Percentiles rank a stretch among this genome's conserved stretches.
These are phyloP conservation scores for Aspergillus bridgeri DNA, from an alignment of 495 filamentous ascomycete genomes.

Conservation along the genomic window DNA sequence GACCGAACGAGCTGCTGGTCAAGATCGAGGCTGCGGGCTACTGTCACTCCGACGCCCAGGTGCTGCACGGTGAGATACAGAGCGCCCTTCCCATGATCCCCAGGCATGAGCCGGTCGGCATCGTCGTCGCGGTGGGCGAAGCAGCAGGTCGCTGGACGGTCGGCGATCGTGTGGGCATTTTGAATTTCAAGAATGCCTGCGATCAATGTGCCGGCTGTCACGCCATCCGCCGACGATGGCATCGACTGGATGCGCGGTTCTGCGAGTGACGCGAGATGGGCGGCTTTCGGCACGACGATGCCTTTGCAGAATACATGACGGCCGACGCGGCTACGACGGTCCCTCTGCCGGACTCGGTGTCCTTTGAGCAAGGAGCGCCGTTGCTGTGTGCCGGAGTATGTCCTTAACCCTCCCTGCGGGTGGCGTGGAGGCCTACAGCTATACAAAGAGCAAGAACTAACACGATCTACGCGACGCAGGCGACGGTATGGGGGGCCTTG, in stretches of 20 bases:
- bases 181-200: slow-evolving; percentile 13
- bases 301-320: slow-evolving; percentile 32
- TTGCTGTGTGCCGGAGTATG: slow-evolving; percentile 36
- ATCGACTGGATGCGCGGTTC: slow-evolving; percentile 6
- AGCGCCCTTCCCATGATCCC: slow-evolving; percentile 46
- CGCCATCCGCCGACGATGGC: not conserved
- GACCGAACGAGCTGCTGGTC: slow-evolving; percentile 51
- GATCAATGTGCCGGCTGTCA: slow-evolving; percentile 2
- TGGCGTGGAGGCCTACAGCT: not conserved
- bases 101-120: slow-evolving; percentile 58
- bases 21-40: slow-evolving; percentile 55
- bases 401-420: not conserved
- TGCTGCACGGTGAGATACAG: slow-evolving; percentile 39
- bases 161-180: slow-evolving; percentile 9
- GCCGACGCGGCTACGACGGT: slow-evolving; percentile 24
- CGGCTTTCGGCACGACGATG: slow-evolving; percentile 28
- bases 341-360: slow-evolving; percentile 27
- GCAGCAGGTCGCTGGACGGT: slow-evolving; percentile 2
- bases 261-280: slow-evolving; percentile 8
- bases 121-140: slow-evolving; percentile 44
- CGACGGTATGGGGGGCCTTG: slow-evolving; percentile 6
- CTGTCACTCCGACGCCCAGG: slow-evolving; percentile 60
- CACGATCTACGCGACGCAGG: not conserved
- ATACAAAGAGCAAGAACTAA: not conserved
- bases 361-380: slow-evolving; percentile 29